Conservation (phyloP, 2,329 filamentous ascomycete genomes). For the Pseudogymnoascus verrucosus region DNA sequence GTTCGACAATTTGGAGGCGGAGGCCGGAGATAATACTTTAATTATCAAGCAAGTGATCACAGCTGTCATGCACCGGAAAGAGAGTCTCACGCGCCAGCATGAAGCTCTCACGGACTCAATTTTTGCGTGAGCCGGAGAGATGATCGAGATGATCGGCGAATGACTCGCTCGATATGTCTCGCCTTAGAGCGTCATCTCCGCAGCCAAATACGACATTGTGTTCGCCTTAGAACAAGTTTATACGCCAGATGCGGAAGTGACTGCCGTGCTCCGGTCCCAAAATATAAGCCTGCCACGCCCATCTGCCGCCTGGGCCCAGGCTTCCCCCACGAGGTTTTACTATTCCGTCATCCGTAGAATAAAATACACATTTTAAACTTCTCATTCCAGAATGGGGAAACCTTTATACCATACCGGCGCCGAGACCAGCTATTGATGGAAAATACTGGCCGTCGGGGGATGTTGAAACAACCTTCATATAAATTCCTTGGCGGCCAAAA, state of each 20-base stretch:
- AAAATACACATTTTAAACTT: slow-evolving; percentile 1
- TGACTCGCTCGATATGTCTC: not conserved
- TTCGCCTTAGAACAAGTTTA: not conserved
- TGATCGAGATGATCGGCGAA: not conserved
- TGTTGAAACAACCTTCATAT: not conserved
- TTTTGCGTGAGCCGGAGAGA: not conserved
- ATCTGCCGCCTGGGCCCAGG: not conserved
- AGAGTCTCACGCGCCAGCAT: not conserved
- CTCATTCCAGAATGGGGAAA: not conserved
- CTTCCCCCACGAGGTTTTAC: not conserved
- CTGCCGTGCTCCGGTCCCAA: not conserved
- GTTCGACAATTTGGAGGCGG: not conserved
- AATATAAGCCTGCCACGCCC: not conserved
- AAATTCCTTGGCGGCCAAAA: not conserved
- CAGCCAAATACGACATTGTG: not conserved
- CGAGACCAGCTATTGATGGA: not conserved
- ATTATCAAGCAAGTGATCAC: not conserved
- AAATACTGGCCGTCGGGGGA: not conserved
- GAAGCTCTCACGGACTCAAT: not conserved
- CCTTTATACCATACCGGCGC: not conserved
- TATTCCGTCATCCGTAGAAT: not conserved
- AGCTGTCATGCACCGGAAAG: not conserved
- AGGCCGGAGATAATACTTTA: not conserved
- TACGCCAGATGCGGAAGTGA: not conserved
- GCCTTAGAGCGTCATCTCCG: not conserved